Base-by-base conservation (phyloP, 148 eudicot genomes). In the Chenopodium formosanum region DNA sequence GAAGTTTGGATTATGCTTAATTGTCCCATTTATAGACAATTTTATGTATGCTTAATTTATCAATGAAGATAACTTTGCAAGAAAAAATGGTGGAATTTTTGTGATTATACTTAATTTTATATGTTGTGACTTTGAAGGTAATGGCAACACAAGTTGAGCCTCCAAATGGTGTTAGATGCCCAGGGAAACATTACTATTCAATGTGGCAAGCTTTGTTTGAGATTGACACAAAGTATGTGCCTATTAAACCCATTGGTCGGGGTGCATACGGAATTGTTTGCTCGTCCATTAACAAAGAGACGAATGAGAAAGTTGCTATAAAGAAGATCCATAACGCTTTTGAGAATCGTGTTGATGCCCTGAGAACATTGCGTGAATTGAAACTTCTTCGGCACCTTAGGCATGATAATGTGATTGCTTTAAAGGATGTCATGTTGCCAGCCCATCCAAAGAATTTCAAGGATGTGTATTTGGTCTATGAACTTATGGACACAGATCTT, bases 401-500 rank as follows among this genome's bases (percentile, higher is more conserved):
- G 75, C 92, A 89, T 83, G 92, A 91, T 50, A 91, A 89, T 56
- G 91, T 91, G 75, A 89, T 91, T 80, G 89, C 83, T 73, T 87
- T 91, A 79, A 91, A 89, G 85, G 94, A 91, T 89, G 94, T 91
- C 9, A 91, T 91, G 94, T 75, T 88, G 80, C 92, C 94, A 50
- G 67, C 81, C 6, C 84, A 86, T 80, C 88, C 83, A 32, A 90
- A 83, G 75, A 89, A 84, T 70, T 91, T 91, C 82, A 91, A 91
- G 82, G 94, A 91, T 81, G 92, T 91, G 14, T 91, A 91, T 83
- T 75, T 91, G 85, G 92, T 91, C 9, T 91, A 91, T 82, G 92
- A 89, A 76, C 92, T 91, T 77, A 91, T 89, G 94, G 94, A 91
- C 78, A 89, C 94, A 0, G 94, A 91, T 83, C 88, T 91, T 81